These are phyloP conservation scores for Fraxinus greggii DNA, from an alignment of 305 asterid species.

Conservation along the genomic window DNA sequence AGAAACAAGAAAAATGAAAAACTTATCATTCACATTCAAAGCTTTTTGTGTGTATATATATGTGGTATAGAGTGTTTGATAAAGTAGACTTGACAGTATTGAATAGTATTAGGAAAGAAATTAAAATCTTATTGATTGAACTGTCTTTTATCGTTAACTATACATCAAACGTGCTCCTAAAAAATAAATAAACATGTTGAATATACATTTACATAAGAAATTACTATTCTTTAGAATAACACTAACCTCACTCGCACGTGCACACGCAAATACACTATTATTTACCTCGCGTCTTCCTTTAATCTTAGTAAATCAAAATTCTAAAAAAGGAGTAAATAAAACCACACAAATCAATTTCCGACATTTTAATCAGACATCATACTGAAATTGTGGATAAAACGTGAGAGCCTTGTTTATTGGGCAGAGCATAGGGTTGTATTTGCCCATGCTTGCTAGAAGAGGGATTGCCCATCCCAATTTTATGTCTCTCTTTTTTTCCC, in stretches of 20 bases:
- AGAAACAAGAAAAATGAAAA: neutral
- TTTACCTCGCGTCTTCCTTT: neutral
- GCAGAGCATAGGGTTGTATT: neutral
- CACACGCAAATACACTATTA: neutral
- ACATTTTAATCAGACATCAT: neutral
- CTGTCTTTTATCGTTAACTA: neutral
- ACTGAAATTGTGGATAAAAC: neutral
- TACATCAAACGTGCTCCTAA: neutral
- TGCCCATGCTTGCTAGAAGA: neutral
- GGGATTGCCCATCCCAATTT: neutral
- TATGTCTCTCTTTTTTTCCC: too few relatives aligned
- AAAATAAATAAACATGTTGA: neutral
- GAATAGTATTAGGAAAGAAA: neutral
- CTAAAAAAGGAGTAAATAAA: neutral
- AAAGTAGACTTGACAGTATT: neutral
- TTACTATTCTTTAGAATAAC: neutral
- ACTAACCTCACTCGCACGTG: neutral
- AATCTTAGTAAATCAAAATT: neutral
- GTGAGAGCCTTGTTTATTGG: conserved; percentile 9
- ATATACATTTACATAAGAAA: neutral
- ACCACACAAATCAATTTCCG: neutral
- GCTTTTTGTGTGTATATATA: neutral
- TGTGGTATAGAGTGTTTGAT: neutral
- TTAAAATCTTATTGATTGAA: neutral
- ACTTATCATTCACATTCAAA: neutral